phyloP scores from a whole-genome alignment of 495 filamentous ascomycete species.

The Penicillium longicatenatum region DNA sequence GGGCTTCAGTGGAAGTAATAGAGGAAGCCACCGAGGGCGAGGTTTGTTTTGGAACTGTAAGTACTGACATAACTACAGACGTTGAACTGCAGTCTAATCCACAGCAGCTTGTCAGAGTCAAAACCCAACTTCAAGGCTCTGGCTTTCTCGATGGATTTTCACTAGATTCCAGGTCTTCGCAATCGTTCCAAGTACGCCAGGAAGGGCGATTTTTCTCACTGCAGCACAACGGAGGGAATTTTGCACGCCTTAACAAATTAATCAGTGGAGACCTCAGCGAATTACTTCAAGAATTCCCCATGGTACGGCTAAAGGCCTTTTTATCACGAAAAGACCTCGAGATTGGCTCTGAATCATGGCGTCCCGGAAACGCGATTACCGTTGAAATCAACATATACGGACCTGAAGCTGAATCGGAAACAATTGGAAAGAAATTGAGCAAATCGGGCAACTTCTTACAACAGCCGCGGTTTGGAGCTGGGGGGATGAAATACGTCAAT shows the following conservation, averaged over 20 bases:
- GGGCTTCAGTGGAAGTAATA: not conserved
- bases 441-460: slow-evolving; percentile 1
- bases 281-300: not conserved
- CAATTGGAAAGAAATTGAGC: not conserved
- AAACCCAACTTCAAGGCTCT: not conserved
- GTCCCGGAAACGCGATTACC: not conserved
- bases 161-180: not conserved
- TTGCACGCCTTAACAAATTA: not conserved
- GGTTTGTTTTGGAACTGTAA: not conserved
- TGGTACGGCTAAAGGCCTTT: not conserved
- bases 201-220: not conserved
- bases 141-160: not conserved
- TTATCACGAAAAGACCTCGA: not conserved
- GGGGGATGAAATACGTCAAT: not conserved
- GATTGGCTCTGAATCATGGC: not conserved
- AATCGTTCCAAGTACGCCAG: not conserved
- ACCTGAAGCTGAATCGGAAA: not conserved
- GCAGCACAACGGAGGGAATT: not conserved
- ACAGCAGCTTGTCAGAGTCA: not conserved
- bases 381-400: not conserved
- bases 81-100: not conserved
- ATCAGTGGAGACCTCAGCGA: not conserved
- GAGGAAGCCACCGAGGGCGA: not conserved
- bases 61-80: not conserved
- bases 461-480: slow-evolving; percentile 5